These are phyloP conservation scores for Leersia perrieri DNA, from an alignment of 176 grass and related monocot genomes.

Conservation along the genomic window DNA sequence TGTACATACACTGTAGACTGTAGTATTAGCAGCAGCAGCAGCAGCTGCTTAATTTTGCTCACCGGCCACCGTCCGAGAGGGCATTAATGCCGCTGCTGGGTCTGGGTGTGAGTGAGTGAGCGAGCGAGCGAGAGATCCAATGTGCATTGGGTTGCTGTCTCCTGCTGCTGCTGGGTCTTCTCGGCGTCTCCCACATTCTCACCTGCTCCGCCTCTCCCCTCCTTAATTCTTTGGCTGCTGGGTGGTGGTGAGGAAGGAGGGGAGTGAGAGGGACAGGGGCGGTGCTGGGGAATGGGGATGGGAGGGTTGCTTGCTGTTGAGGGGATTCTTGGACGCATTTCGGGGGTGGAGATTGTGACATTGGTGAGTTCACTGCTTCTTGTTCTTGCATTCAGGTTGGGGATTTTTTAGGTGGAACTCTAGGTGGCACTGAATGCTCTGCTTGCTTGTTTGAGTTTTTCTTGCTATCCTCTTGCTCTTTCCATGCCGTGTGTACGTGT, in stretches of 20 bases:
- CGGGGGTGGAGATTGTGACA: neutral
- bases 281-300: neutral
- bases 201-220: slow-evolving; percentile 14
- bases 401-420: neutral
- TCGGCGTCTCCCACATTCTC: neutral
- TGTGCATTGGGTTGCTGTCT: neutral
- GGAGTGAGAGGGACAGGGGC: neutral
- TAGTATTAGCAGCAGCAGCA: too few relatives aligned
- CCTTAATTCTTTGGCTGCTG: slow-evolving; percentile 4
- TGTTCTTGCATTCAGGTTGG: slow-evolving; percentile 16
- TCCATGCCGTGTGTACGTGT: too few relatives aligned
- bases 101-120: neutral
- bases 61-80: neutral
- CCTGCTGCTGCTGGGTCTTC: neutral
- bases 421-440: neutral
- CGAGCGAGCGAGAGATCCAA: neutral
- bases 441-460: neutral
- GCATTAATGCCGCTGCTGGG: slow-evolving; percentile 2
- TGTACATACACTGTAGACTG: too few relatives aligned
- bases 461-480: neutral
- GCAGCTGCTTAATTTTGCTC: neutral
- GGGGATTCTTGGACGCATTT: neutral
- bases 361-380: neutral
- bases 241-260: neutral
- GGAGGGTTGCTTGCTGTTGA: neutral